These are phyloP conservation scores for Paramyrothecium sp. DNA, from an alignment of 2,329 filamentous ascomycete species.

Conservation along the genomic window DNA sequence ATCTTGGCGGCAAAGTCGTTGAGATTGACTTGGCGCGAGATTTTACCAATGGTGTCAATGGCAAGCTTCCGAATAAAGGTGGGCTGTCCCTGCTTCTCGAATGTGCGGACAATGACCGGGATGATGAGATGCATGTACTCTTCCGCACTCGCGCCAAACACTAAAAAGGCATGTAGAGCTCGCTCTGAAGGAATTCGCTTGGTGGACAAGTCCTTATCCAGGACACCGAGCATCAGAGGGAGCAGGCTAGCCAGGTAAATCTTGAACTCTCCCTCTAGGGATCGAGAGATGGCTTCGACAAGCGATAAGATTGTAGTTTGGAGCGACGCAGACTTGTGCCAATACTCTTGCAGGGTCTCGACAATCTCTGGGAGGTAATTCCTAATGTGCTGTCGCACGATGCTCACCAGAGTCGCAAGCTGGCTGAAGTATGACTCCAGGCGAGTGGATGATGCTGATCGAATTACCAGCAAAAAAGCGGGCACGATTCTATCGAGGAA, in stretches of 20 bases:
- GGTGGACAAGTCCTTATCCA: conserved; percentile 78
- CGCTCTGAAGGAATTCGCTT: conserved; percentile 83
- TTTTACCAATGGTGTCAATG: conserved; percentile 91
- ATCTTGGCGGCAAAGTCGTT: conserved; percentile 97
- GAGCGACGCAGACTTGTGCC: conserved; percentile 75
- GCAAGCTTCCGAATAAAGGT: conserved; percentile 78
- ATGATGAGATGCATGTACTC: conserved; percentile 99
- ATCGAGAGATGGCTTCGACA: conserved; percentile 90
- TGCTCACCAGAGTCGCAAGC: conserved; percentile 85
- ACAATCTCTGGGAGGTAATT: conserved; percentile 88
- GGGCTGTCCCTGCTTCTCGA: conserved; percentile 84
- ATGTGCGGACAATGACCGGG: conserved; percentile 89
- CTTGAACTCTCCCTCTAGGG: conserved; percentile 96
- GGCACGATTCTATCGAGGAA: conserved; percentile 94
- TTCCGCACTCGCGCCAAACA: conserved; percentile 93
- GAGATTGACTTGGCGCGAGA: conserved; percentile 94
- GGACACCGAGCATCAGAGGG: conserved; percentile 88
- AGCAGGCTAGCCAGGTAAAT: conserved; percentile 87
- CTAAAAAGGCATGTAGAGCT: conserved; percentile 90
- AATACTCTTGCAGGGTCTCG: conserved; percentile 83
- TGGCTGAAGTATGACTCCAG: conserved; percentile 98
- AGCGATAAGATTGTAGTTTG: conserved; percentile 90
- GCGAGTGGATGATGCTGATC: conserved; percentile 71
- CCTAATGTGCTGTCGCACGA: conserved; percentile 94
- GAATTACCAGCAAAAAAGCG: conserved; percentile 87